A percentile compares a stretch with the other conserved stretches of the same genome.
These are phyloP conservation scores for Trypanosomatidae sp. DNA, from an alignment of 208 protist species.

Conservation along the genomic window DNA sequence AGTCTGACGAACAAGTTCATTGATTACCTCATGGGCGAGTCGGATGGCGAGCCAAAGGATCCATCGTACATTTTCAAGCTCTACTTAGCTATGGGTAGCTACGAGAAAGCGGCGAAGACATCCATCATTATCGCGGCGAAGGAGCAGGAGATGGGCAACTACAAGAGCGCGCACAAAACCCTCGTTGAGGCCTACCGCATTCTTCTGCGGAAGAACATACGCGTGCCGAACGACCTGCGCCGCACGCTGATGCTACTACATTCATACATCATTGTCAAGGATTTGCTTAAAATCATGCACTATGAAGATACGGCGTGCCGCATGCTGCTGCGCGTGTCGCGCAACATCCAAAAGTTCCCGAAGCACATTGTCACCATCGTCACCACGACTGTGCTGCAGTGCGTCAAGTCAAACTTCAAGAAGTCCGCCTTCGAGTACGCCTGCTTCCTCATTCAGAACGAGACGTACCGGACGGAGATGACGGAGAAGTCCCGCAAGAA, in stretches of 20 bases:
- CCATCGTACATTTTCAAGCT: conserved; percentile 97
- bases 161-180: conserved; percentile 93
- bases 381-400: conserved; percentile 96
- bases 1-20: conserved; percentile 94
- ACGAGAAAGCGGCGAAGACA: conserved; percentile 94
- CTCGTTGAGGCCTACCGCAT: conserved; percentile 94
- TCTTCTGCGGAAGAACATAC: conserved; percentile 83
- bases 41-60: conserved; percentile 95
- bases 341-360: conserved; percentile 96
- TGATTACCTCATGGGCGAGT: conserved; percentile 96
- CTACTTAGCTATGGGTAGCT: conserved; percentile 96
- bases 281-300: conserved; percentile 86
- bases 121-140: conserved; percentile 96
- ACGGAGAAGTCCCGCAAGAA: conserved; percentile 94
- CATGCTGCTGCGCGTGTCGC: conserved; percentile 95
- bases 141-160: conserved; percentile 95
- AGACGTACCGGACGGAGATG: conserved; percentile 93
- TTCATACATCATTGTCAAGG: conserved; percentile 97
- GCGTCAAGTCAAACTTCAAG: conserved; percentile 86
- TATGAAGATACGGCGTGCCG: conserved; percentile 92
- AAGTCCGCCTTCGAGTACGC: conserved; percentile 96
- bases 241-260: conserved; percentile 95
- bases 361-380: conserved; percentile 95
- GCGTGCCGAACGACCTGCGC: conserved; percentile 90
- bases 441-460: conserved; percentile 94